These are phyloP conservation scores for Sungouiozyma ichnusensis DNA, from an alignment of 805 yeast genomes.

Conservation along the genomic window DNA sequence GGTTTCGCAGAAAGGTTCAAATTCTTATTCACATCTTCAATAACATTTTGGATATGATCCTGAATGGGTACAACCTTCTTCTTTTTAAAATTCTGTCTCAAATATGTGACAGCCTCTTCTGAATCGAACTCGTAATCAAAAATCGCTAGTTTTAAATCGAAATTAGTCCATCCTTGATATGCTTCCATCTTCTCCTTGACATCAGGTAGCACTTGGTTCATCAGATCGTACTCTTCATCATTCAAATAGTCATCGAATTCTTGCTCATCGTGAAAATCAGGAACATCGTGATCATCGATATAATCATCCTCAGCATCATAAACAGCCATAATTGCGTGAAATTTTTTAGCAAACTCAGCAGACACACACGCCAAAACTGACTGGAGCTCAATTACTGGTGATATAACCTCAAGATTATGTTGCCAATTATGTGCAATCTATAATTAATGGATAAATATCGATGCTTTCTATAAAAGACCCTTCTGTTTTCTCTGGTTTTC, in stretches of 20 bases:
- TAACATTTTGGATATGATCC: slow-evolving; percentile 7
- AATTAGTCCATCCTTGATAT: slow-evolving; percentile 35
- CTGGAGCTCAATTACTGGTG: too few relatives aligned
- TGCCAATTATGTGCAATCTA: too few relatives aligned
- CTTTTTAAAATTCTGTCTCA: slow-evolving; percentile 21
- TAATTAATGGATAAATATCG: too few relatives aligned
- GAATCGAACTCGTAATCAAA: slow-evolving; percentile 42
- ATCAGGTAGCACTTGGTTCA: slow-evolving; percentile 38
- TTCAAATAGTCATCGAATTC: slow-evolving; percentile 29
- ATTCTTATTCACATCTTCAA: not conserved
- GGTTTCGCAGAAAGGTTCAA: slow-evolving; percentile 13
- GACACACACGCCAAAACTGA: too few relatives aligned
- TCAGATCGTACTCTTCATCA: slow-evolving; percentile 30
- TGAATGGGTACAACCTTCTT: slow-evolving; percentile 12
- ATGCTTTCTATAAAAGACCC: too few relatives aligned
- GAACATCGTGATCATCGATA: slow-evolving; percentile 24
- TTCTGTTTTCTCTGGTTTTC: too few relatives aligned
- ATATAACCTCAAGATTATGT: too few relatives aligned
- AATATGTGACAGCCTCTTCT: slow-evolving; percentile 36
- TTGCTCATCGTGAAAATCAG: slow-evolving; percentile 31
- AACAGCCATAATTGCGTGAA: slow-evolving; percentile 12
- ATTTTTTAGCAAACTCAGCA: too few relatives aligned
- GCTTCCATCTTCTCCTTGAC: slow-evolving; percentile 31
- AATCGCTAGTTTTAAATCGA: slow-evolving; percentile 41
- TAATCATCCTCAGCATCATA: slow-evolving; percentile 21